Base-by-base conservation (phyloP, 768 basidiomycete species). In the Hirschioporus abietinus region DNA sequence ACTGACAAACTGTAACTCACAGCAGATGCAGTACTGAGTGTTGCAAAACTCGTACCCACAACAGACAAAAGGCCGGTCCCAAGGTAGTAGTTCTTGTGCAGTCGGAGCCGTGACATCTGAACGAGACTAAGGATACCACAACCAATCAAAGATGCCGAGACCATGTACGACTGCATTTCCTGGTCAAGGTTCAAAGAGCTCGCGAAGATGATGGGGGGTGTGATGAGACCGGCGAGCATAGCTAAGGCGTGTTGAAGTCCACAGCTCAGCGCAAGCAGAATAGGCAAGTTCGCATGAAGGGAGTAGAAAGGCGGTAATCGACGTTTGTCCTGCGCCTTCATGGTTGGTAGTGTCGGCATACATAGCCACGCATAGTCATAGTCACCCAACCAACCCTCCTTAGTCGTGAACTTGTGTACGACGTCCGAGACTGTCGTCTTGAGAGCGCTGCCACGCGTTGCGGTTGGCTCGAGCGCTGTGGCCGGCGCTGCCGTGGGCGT, bases 21-120 rank as follows among this genome's bases (percentile, higher is more conserved):
- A 3, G 89, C 82, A 71, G 84, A 83, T 1, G 88, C 91, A 0
- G 90, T 90, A 60, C 87, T 88, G 15, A 94, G 80, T 0, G 91
- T 92, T 5, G 91, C 83, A 71, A 93, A 93, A 71, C 88, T 90
- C 0, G 89, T 91, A 20, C 92, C 93, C 6, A 93, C 91, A 20
- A 94, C 91, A 7, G 87, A 88, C 65, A 95, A 81, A 23, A 94
- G 76, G 0, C 93, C 93, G n/a, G 91, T 92, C 1, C 91, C 90
- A 20, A 93, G 80, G 68, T 86, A 87, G 71, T 91, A 92, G 1
- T 84, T 81, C 17, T 79, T 75, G 68, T 84, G 88, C 0, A 93
- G 79, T 42, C 76, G 82, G 58, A 90, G 70, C 1, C 89, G 80
- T 1, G 89, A 91, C 85, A 94, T 91, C 71, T 95, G 93, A 3